Evolutionary conservation across 2,329 filamentous ascomycete genomes (phyloP).

Genomic region (Xylaria sp.): DNA sequence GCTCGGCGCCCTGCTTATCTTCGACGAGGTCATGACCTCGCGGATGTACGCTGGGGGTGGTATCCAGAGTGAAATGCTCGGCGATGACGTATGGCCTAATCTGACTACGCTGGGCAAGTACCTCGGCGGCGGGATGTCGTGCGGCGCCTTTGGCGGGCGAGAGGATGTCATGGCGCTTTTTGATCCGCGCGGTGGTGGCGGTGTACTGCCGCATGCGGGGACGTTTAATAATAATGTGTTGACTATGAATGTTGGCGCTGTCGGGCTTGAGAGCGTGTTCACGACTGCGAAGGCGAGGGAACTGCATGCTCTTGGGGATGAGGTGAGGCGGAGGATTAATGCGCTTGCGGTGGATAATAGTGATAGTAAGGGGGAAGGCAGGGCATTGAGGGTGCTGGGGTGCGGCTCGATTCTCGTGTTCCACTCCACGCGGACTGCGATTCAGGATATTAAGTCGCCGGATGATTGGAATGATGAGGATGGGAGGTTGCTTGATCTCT

Average conservation of each 20-base stretch:
- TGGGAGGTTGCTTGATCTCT: slow-evolving; percentile 53
- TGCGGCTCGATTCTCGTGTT: slow-evolving; percentile 36
- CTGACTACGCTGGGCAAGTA: slow-evolving; percentile 74
- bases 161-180: slow-evolving; percentile 68
- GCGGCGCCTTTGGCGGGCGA: slow-evolving; percentile 74
- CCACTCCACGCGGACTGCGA: slow-evolving; percentile 48
- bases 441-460: slow-evolving; percentile 43
- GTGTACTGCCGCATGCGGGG: slow-evolving; percentile 60
- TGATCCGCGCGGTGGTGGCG: slow-evolving; percentile 53
- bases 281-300: slow-evolving; percentile 43
- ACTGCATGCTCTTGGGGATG: slow-evolving; percentile 46
- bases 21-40: slow-evolving; percentile 79
- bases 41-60: slow-evolving; percentile 63
- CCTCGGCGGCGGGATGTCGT: slow-evolving; percentile 72
- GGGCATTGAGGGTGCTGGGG: slow-evolving; percentile 29
- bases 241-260: slow-evolving; percentile 62
- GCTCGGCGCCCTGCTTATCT: slow-evolving; percentile 68
- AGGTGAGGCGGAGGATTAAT: slow-evolving; percentile 40
- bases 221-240: slow-evolving; percentile 72
- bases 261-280: slow-evolving; percentile 46
- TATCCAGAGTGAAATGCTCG: slow-evolving; percentile 54
- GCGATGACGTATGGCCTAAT: slow-evolving; percentile 67
- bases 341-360: slow-evolving; percentile 23
- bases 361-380: slow-evolving; percentile 33
- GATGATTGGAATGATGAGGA: slow-evolving; percentile 46